These are phyloP conservation scores for Gyromitra esculenta DNA, from an alignment of 2,329 filamentous ascomycete species.

Conservation along the genomic window DNA sequence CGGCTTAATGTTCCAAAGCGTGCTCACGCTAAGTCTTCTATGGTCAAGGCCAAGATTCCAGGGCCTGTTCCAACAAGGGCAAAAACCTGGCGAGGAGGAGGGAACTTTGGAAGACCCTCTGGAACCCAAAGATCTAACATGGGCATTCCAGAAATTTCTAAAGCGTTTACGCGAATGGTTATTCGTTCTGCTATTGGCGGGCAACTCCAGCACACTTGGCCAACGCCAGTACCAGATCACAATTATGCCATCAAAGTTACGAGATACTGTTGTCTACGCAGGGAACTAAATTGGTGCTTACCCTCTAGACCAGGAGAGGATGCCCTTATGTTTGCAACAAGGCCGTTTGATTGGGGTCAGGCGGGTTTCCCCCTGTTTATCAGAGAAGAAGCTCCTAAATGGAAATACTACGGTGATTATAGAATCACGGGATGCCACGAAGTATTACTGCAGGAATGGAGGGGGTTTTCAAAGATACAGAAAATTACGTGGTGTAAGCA, in stretches of 20 bases:
- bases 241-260: constrained; percentile 14
- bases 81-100: constrained; percentile 12
- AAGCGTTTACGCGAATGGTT: constrained; percentile 19
- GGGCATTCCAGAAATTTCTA: constrained; percentile 13
- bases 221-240: constrained; percentile 24
- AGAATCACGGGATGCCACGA: constrained; percentile 14
- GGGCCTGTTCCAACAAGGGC: constrained; percentile 19
- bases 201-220: constrained; percentile 35
- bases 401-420: constrained; percentile 41
- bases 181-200: constrained; percentile 39
- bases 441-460: constrained; percentile 17
- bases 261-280: constrained; percentile 32
- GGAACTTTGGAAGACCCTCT: background rate
- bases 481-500: constrained; percentile 31
- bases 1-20: too few species aligned
- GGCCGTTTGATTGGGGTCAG: background rate
- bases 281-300: constrained; percentile 32
- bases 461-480: constrained; percentile 20
- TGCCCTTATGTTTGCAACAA: constrained; percentile 25
- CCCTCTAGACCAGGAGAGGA: constrained; percentile 24
- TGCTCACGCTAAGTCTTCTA: background rate
- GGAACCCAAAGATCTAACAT: background rate
- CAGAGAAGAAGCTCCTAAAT: constrained; percentile 11
- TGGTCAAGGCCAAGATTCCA: background rate
- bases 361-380: constrained; percentile 34